Percentiles rank a stretch among this genome's conserved stretches.
Evolutionary conservation across 2,329 filamentous ascomycete species (phyloP).

Genomic region (Calonectria multiphialidica): DNA sequence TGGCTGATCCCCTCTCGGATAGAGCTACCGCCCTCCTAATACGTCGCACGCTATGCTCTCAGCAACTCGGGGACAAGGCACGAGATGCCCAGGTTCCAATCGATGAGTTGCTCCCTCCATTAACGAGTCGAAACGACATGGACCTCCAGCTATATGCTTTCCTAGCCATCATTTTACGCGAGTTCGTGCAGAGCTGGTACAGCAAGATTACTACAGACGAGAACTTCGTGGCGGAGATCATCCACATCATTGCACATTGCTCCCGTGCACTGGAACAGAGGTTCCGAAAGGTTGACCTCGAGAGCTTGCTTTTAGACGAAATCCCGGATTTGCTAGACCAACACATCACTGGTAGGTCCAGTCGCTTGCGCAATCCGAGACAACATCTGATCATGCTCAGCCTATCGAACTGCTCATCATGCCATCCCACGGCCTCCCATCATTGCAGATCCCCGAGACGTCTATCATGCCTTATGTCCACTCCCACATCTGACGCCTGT

Average conservation of each 20-base stretch:
- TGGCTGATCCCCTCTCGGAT: conserved; percentile 74
- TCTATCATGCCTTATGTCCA: conserved; percentile 88
- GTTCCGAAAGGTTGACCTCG: conserved; percentile 83
- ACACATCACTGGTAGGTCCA: conserved; percentile 80
- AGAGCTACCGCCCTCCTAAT: conserved; percentile 85
- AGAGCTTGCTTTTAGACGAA: conserved; percentile 87
- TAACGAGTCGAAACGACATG: conserved; percentile 94
- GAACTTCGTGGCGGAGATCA: conserved; percentile 86
- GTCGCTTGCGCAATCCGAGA: background rate
- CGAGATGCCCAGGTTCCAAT: conserved; percentile 66
- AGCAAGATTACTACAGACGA: conserved; percentile 91
- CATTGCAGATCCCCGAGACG: conserved; percentile 70
- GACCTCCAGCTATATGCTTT: conserved; percentile 94
- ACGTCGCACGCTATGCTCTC: conserved; percentile 85
- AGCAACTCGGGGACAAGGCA: conserved; percentile 71
- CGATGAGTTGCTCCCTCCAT: conserved; percentile 85
- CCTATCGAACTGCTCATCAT: conserved; percentile 77
- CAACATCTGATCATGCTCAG: conserved; percentile 58
- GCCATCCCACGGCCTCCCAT: conserved; percentile 70
- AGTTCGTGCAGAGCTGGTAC: conserved; percentile 96
- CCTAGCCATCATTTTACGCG: conserved; percentile 88
- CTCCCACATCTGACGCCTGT: conserved; percentile 85
- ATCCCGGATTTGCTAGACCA: conserved; percentile 83
- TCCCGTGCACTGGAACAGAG: conserved; percentile 90
- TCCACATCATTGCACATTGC: conserved; percentile 93